phyloP scores from a whole-genome alignment of 2,329 filamentous ascomycete genomes.

The Stylonectria norvegica region DNA sequence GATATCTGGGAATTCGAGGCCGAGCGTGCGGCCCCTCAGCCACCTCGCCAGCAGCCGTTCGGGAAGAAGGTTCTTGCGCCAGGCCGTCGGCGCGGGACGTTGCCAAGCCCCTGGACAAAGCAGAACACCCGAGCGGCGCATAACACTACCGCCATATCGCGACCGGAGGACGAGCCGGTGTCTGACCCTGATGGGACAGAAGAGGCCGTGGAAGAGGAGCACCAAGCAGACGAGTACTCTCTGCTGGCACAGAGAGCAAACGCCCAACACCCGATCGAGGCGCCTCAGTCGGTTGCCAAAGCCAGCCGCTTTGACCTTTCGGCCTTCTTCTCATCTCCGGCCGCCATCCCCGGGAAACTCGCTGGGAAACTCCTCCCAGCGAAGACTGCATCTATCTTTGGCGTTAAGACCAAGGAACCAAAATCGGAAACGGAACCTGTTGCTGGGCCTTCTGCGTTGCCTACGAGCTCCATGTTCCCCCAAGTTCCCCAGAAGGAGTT shows the following conservation, averaged over 20 bases:
- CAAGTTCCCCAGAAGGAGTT: constrained; percentile 31
- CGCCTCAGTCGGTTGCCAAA: constrained; percentile 25
- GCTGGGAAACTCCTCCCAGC: constrained; percentile 30
- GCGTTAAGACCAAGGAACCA: constrained; percentile 4
- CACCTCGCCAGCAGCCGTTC: constrained; percentile 30
- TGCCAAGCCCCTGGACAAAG: constrained; percentile 41
- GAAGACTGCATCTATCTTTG: constrained; percentile 19
- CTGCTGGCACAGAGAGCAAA: constrained; percentile 36
- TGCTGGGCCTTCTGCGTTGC: constrained; percentile 22
- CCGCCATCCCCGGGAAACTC: constrained; percentile 35
- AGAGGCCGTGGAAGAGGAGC: constrained; percentile 13
- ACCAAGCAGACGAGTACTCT: constrained; percentile 42
- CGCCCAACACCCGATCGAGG: constrained; percentile 11
- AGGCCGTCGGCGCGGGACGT: constrained; percentile 18
- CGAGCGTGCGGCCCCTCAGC: constrained; percentile 41
- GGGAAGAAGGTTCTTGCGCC: constrained; percentile 24
- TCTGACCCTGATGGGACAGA: constrained; percentile 13
- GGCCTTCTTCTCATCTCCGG: constrained; percentile 57
- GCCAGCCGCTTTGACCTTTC: constrained; percentile 45
- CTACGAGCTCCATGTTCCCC: constrained; percentile 42
- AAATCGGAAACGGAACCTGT: constrained; percentile 18
- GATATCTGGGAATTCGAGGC: constrained; percentile 59
- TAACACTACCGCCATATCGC: constrained; percentile 12
- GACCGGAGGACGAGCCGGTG: constrained; percentile 5
- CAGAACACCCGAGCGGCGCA: constrained; percentile 20